Percentiles rank a stretch among this genome's conserved stretches.
Evolutionary conservation across 495 filamentous ascomycete genomes (phyloP).

Genomic region (Penicillium simplicissimum): DNA sequence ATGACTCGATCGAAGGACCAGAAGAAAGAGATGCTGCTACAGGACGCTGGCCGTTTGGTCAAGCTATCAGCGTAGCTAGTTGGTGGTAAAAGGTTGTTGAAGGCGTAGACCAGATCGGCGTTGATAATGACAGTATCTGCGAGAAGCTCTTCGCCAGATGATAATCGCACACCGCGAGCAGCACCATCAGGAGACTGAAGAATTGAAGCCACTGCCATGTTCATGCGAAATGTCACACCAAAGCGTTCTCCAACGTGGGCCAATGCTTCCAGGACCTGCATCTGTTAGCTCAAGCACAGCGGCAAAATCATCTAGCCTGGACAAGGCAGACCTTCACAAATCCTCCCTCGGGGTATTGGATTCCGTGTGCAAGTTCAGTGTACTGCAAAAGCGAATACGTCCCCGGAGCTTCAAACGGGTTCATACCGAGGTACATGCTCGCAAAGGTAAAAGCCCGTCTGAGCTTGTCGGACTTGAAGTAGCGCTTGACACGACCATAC

Average conservation of each 20-base stretch:
- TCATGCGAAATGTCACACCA: constrained; percentile 59
- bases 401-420: constrained; percentile 68
- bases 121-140: constrained; percentile 67
- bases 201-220: constrained; percentile 51
- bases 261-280: constrained; percentile 54
- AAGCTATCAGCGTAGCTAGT: constrained; percentile 50
- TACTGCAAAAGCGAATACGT: constrained; percentile 74
- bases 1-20: constrained; percentile 61
- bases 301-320: background rate
- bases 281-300: background rate
- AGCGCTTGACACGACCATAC: constrained; percentile 56
- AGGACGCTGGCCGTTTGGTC: constrained; percentile 52
- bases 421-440: constrained; percentile 80
- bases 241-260: constrained; percentile 54
- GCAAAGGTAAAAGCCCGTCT: constrained; percentile 69
- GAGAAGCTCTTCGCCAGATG: constrained; percentile 49
- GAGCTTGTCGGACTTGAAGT: constrained; percentile 66
- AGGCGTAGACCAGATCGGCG: constrained; percentile 69
- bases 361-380: constrained; percentile 69
- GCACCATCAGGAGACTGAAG: constrained; percentile 43
- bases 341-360: constrained; percentile 71
- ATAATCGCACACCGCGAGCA: constrained; percentile 56
- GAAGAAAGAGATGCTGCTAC: constrained; percentile 73
- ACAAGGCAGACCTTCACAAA: constrained; percentile 46
- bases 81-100: constrained; percentile 60